Evolutionary conservation across 129 eudicot genomes (phyloP), one percentile per base, ranked within the genome.

Genomic region (Artemisia tridentata): DNA sequence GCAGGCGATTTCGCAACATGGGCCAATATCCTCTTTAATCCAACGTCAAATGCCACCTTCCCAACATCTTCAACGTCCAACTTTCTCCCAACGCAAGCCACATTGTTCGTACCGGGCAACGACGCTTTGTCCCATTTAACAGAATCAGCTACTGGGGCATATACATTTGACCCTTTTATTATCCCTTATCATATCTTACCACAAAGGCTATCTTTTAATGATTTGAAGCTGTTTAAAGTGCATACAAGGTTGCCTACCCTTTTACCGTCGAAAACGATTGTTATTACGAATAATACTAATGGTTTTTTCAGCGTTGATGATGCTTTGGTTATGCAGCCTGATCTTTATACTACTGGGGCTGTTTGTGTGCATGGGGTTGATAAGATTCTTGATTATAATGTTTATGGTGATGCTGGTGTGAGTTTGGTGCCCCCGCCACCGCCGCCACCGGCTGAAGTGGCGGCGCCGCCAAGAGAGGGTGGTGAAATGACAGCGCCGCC

Each of bases 161-260:
- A 3, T 31, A 29, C 53, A 13, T 52, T 86, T 62, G 87, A 84
- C 79, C 88, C 96, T 0, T 75, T 68, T 29, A 71, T 89, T 3
- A 69, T 89, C 56, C 83, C 92, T 0, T 89, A 89, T 83, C 92
- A 89, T 71, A 65, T 89, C 7, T 62, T 84, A 79, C 96, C 92
- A 0, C 88, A 76, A 54, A 86, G 84, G 45, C 84, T 89, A 67
- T 53, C 88, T 0, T 89, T 82, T 80, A 68, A 74, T 50, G 84
- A 84, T 1, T 85, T 88, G 54, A 80, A 29, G 6, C 79, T 51
- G 17, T 67, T 85, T 41, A 52, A 62, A 25, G 9, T 82, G 60
- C 80, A n/a, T 57, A 76, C 92, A 13, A 88, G 88, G 34, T 73
- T 89, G 54, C 90, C 90, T 0, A 86, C 96, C 1, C 84, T 86